Percentiles rank a stretch among this genome's conserved stretches.
These are phyloP conservation scores for Hypericum perforatum DNA, from an alignment of 345 rosid species.

Conservation along the genomic window DNA sequence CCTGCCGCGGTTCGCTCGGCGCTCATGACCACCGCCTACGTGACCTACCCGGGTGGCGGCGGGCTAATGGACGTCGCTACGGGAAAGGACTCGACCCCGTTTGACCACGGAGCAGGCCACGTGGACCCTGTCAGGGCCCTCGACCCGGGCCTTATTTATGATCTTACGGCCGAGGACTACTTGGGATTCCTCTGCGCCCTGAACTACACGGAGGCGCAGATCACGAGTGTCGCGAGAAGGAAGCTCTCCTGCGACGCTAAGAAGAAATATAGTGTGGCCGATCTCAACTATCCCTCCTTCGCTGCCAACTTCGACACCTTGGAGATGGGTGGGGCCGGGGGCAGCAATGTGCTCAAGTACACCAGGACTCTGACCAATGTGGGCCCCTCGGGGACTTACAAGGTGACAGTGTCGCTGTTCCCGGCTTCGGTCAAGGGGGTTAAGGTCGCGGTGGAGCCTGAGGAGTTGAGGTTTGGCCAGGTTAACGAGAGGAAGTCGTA, in stretches of 20 bases:
- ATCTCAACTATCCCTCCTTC: constrained; percentile 24
- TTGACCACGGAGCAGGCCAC: constrained; percentile 25
- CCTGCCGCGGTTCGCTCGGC: constrained; percentile 22
- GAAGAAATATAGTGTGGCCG: constrained; percentile 14
- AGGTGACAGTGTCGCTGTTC: constrained; percentile 22
- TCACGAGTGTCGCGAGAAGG: constrained; percentile 16
- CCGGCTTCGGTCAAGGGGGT: constrained; percentile 27
- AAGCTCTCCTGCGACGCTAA: constrained; percentile 10
- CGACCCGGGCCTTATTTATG: constrained; percentile 22
- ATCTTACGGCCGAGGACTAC: constrained; percentile 19
- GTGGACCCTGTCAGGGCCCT: constrained; percentile 23
- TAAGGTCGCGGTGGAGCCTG: constrained; percentile 58
- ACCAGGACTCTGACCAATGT: constrained; percentile 25
- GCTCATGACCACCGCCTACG: constrained; percentile 28
- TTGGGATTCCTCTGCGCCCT: constrained; percentile 20
- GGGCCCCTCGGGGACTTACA: constrained; percentile 28
- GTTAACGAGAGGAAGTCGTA: constrained; percentile 59
- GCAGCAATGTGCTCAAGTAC: constrained; percentile 31
- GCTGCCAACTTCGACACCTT: constrained; percentile 14
- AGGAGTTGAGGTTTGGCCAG: constrained; percentile 37
- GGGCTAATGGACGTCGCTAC: constrained; percentile 13
- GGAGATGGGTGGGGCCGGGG: constrained; percentile 1
- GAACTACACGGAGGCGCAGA: constrained; percentile 16
- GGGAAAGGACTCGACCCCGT: constrained; percentile 21
- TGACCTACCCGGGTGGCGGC: constrained; percentile 12